These are phyloP conservation scores for Calonectria pseudoreteaudii DNA, from an alignment of 2,329 filamentous ascomycete genomes.

Conservation along the genomic window DNA sequence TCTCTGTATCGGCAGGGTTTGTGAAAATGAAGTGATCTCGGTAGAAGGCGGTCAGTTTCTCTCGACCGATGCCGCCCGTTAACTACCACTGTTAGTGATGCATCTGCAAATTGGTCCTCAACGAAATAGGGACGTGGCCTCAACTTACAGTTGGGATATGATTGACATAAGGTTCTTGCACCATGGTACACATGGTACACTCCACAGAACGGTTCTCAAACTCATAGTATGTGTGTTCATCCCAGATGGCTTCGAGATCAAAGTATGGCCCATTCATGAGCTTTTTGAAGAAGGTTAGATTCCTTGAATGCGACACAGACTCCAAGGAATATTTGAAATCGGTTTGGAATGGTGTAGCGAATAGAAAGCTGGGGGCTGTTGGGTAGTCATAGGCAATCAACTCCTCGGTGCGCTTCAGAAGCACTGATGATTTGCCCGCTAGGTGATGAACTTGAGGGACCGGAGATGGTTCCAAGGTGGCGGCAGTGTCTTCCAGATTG, in stretches of 20 bases:
- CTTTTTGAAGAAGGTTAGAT: conserved; percentile 73
- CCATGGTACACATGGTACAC: conserved; percentile 84
- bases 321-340: conserved; percentile 65
- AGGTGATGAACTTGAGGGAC: conserved; percentile 29
- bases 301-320: conserved; percentile 74
- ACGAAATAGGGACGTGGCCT: fast-evolving
- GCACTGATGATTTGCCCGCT: conserved; percentile 15
- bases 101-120: neutral
- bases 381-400: conserved; percentile 55
- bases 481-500: neutral
- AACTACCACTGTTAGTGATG: conserved; percentile 46
- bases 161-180: conserved; percentile 82
- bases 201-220: conserved; percentile 76
- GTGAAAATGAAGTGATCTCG: conserved; percentile 79
- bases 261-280: conserved; percentile 74
- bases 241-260: conserved; percentile 82
- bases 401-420: neutral
- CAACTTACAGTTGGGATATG: conserved; percentile 74
- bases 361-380: conserved; percentile 48
- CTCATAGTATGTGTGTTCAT: conserved; percentile 79
- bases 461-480: neutral
- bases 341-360: conserved; percentile 60
- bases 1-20: conserved; percentile 74
- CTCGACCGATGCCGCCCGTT: conserved; percentile 77
- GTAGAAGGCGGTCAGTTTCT: conserved; percentile 74